phyloP scores from a whole-genome alignment of 495 filamentous ascomycete species.

The Niebla homalea region DNA sequence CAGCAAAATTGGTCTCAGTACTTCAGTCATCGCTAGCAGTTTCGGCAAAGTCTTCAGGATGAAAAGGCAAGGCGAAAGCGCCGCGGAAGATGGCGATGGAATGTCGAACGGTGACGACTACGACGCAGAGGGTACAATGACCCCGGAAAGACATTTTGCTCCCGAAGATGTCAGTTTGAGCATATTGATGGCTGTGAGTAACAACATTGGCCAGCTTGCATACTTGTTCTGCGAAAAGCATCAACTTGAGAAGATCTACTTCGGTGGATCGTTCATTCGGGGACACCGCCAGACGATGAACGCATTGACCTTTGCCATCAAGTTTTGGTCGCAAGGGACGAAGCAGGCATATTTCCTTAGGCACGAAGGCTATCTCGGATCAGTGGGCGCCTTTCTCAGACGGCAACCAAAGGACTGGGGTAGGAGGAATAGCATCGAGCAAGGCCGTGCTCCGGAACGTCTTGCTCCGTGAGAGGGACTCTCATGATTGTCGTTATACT shows the following conservation, averaged over 20 bases:
- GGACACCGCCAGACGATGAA: constrained; percentile 97
- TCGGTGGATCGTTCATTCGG: constrained; percentile 92
- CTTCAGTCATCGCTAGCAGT: constrained; percentile 82
- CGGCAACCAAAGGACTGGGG: constrained; percentile 88
- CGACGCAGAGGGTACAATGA: constrained; percentile 12
- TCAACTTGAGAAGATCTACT: constrained; percentile 82
- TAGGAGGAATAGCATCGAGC: constrained; percentile 57
- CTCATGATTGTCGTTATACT: too few species aligned
- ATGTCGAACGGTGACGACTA: constrained; percentile 38
- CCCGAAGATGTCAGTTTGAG: constrained; percentile 55
- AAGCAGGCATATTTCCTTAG: constrained; percentile 94
- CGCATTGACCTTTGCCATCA: constrained; percentile 86
- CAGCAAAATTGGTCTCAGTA: constrained; percentile 85
- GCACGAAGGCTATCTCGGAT: constrained; percentile 93
- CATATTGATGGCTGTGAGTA: constrained; percentile 76
- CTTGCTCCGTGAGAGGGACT: too few species aligned
- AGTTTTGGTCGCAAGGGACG: constrained; percentile 88
- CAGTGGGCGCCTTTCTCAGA: constrained; percentile 88
- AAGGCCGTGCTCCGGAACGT: background rate
- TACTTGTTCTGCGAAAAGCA: constrained; percentile 92
- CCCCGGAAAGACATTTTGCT: constrained; percentile 32
- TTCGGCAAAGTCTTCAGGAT: constrained; percentile 92
- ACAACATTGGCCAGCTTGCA: constrained; percentile 97
- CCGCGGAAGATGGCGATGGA: constrained; percentile 64
- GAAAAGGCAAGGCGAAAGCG: constrained; percentile 61